A percentile compares a stretch with the other conserved stretches of the same genome.
Conservation (phyloP, 768 basidiomycete species). For the Podaxis pistillaris region DNA sequence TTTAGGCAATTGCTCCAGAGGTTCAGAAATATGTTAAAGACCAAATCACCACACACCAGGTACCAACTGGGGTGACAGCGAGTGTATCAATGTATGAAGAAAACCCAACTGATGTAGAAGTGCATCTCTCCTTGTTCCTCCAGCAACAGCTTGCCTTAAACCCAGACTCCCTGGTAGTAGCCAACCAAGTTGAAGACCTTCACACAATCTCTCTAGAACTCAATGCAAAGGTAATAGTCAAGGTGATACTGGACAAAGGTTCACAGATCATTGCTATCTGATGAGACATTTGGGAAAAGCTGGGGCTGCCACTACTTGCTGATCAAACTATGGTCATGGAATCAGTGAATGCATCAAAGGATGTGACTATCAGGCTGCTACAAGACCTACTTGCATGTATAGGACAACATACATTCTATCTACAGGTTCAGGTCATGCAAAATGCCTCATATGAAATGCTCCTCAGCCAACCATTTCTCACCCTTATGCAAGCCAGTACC, state of each 20-base stretch:
- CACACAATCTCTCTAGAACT: constrained; percentile 12
- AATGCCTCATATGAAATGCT: constrained; percentile 20
- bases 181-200: constrained; percentile 16
- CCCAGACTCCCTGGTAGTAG: neutral
- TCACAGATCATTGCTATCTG: constrained; percentile 17
- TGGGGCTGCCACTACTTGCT: constrained; percentile 9
- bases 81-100: no score
- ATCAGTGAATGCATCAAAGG: constrained; percentile 16
- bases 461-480: neutral
- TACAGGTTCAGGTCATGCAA: constrained; percentile 23
- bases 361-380: constrained; percentile 18
- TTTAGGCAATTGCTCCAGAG: no score
- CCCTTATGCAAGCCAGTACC: constrained; percentile 10
- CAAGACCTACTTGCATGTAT: constrained; percentile 17
- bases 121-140: no score
- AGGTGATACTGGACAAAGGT: constrained; percentile 19
- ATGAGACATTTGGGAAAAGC: constrained; percentile 18
- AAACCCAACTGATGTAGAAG: no score
- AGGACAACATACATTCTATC: constrained; percentile 17
- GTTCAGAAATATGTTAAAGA: no score
- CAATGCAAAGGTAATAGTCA: constrained; percentile 1
- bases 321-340: constrained; percentile 21
- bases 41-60: no score
- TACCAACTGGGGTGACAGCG: no score
- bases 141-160: no score